These are phyloP conservation scores for Sphenostylis stenocarpa DNA, from an alignment of 306 rosid species.

Conservation along the genomic window DNA sequence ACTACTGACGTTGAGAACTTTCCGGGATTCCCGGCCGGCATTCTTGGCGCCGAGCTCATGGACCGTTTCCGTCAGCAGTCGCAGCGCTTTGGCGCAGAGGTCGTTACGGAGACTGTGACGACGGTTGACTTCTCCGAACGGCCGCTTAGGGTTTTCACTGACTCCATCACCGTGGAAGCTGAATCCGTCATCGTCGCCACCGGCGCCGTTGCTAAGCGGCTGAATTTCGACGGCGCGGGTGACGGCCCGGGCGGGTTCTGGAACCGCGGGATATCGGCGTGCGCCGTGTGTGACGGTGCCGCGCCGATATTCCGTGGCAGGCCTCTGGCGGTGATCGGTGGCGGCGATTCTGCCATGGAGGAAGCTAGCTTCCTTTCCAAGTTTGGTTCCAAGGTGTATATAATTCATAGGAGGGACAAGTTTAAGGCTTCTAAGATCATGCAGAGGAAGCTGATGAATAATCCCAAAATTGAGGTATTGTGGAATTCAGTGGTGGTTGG, in stretches of 20 bases:
- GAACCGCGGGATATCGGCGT: slow-evolving; percentile 89
- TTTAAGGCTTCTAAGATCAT: slow-evolving; percentile 80
- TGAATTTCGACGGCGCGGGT: slow-evolving; percentile 58
- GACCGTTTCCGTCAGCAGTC: slow-evolving; percentile 69
- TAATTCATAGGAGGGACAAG: slow-evolving; percentile 66
- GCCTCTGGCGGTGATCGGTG: slow-evolving; percentile 76
- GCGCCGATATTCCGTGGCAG: slow-evolving; percentile 68
- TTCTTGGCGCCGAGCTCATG: slow-evolving; percentile 72
- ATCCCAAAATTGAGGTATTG: slow-evolving; percentile 69
- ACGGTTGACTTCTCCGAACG: slow-evolving; percentile 62
- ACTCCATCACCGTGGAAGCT: slow-evolving; percentile 48
- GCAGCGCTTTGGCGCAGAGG: slow-evolving; percentile 62
- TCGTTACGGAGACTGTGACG: slow-evolving; percentile 68
- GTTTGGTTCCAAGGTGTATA: slow-evolving; percentile 72
- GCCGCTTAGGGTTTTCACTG: slow-evolving; percentile 63
- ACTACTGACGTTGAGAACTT: slow-evolving; percentile 93
- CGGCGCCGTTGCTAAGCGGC: slow-evolving; percentile 75
- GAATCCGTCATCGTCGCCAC: slow-evolving; percentile 70
- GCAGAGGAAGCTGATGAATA: slow-evolving; percentile 65
- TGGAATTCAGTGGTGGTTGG: slow-evolving; percentile 74
- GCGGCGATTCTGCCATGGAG: slow-evolving; percentile 93
- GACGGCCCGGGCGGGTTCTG: slow-evolving; percentile 62
- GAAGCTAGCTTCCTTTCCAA: slow-evolving; percentile 83
- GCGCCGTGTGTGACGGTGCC: slow-evolving; percentile 91
- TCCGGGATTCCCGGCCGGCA: slow-evolving; percentile 77